Evolutionary conservation across 176 grass and related monocot genomes (phyloP).

Genomic region (Panicum miliaceum): DNA sequence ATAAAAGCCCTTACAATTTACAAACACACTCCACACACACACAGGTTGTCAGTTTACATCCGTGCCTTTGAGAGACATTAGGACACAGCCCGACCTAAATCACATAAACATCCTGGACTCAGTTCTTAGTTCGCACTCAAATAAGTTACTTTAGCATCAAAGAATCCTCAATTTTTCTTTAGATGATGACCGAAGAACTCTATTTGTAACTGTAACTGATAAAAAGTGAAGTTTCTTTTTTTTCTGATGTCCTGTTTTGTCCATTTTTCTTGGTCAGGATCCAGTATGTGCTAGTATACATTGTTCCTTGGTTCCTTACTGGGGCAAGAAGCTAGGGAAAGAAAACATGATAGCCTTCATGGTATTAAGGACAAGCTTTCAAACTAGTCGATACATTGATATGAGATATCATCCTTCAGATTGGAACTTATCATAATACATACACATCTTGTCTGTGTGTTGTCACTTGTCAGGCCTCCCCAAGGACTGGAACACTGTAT

Average conservation of each 20-base stretch:
- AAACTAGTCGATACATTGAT: not conserved
- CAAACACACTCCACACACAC: too few relatives aligned
- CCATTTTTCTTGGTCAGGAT: constrained; percentile 40
- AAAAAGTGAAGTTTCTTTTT: not conserved
- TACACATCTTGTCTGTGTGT: not conserved
- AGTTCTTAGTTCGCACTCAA: not conserved
- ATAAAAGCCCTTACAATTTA: too few relatives aligned
- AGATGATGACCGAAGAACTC: too few relatives aligned
- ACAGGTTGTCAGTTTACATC: too few relatives aligned
- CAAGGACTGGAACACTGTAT: constrained; percentile 57
- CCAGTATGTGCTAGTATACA: constrained; percentile 65
- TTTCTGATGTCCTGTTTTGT: not conserved
- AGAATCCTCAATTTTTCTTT: too few relatives aligned
- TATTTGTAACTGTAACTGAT: not conserved
- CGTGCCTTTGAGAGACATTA: too few relatives aligned
- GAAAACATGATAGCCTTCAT: constrained; percentile 51
- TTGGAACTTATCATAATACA: not conserved
- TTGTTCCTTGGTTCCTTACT: constrained; percentile 62
- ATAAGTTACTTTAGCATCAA: not conserved
- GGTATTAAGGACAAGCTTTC: constrained; percentile 17
- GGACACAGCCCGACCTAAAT: too few relatives aligned
- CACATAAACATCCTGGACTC: too few relatives aligned
- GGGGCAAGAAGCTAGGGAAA: constrained; percentile 65
- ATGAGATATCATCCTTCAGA: not conserved
- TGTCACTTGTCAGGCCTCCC: constrained; percentile 51